A percentile compares a stretch with the other conserved stretches of the same genome.
Evolutionary conservation across 257 asterid genomes (phyloP).

Genomic region (Haberlea rhodopensis): DNA sequence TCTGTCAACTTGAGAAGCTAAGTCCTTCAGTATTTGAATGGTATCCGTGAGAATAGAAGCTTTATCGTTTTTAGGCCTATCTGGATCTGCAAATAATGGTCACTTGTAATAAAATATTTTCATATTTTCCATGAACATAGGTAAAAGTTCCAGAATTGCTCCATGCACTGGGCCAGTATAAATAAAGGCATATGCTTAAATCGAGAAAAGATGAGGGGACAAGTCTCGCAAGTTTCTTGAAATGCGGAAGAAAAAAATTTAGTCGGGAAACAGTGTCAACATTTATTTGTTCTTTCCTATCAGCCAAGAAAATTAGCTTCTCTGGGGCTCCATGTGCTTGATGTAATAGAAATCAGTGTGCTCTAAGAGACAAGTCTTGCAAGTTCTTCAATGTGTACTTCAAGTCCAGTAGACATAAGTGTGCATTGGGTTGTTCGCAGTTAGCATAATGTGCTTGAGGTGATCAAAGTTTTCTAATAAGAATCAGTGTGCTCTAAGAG

Average conservation of each 20-base stretch:
- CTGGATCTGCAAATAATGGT: conserved; percentile 75
- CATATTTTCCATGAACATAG: conserved; percentile 19
- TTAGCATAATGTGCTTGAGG: conserved; percentile 1
- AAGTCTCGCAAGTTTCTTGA: neutral
- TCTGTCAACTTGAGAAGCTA: conserved; percentile 73
- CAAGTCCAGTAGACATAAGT: neutral
- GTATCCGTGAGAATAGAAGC: conserved; percentile 95
- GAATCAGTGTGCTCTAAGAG: conserved; percentile 5
- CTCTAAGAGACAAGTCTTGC: conserved; percentile 9
- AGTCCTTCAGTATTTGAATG: conserved; percentile 82
- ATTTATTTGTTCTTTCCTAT: neutral
- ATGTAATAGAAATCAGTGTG: conserved; percentile 1
- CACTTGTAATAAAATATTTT: conserved; percentile 17
- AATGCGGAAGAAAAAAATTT: neutral
- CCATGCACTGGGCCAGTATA: neutral
- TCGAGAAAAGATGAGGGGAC: neutral
- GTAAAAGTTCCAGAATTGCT: conserved; percentile 6
- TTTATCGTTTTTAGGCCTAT: conserved; percentile 95
- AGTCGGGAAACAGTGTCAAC: neutral
- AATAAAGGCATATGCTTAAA: neutral
- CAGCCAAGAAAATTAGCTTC: conserved; percentile 1
- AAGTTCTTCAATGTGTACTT: conserved; percentile 16
- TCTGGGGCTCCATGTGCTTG: conserved; percentile 6
- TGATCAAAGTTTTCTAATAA: neutral
- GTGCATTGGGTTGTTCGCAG: neutral